Conservation (phyloP, 805 yeast species). For the Sugiyamaella mastotermitis region DNA sequence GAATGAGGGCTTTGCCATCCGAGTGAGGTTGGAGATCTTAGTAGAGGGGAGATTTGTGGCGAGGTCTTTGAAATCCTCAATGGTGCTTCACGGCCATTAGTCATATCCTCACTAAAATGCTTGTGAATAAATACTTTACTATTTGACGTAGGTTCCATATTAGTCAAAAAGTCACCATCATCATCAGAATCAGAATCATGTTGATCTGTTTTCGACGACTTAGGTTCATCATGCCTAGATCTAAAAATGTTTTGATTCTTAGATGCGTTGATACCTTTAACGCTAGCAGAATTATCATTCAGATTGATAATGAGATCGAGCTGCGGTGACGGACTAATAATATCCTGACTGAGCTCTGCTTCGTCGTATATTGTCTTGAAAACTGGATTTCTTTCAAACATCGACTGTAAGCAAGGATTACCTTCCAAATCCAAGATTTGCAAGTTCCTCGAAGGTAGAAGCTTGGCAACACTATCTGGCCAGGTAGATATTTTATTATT, state of each 20-base stretch:
- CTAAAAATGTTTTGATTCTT: neutral
- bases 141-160: constrained; percentile 16
- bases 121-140: constrained; percentile 7
- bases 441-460: constrained; percentile 17
- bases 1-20: too few relatives aligned
- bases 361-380: constrained; percentile 18
- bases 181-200: too few relatives aligned
- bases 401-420: constrained; percentile 24
- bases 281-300: neutral
- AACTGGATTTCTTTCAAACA: constrained; percentile 18
- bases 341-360: constrained; percentile 5
- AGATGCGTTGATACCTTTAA: neutral
- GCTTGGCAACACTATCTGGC: constrained; percentile 23
- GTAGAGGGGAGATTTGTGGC: too few relatives aligned
- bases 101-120: constrained; percentile 4
- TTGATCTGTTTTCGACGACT: constrained; percentile 4
- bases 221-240: too few relatives aligned
- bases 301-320: too few relatives aligned
- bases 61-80: too few relatives aligned
- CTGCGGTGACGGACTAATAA: too few relatives aligned
- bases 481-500: constrained; percentile 25
- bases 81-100: too few relatives aligned
- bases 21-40: too few relatives aligned
- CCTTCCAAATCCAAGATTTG: constrained; percentile 23
- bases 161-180: constrained; percentile 19